Percentiles rank a stretch among this genome's conserved stretches.
phyloP scores from a whole-genome alignment of 352 stramenopile genomes.

The Globisporangium ultimum region DNA sequence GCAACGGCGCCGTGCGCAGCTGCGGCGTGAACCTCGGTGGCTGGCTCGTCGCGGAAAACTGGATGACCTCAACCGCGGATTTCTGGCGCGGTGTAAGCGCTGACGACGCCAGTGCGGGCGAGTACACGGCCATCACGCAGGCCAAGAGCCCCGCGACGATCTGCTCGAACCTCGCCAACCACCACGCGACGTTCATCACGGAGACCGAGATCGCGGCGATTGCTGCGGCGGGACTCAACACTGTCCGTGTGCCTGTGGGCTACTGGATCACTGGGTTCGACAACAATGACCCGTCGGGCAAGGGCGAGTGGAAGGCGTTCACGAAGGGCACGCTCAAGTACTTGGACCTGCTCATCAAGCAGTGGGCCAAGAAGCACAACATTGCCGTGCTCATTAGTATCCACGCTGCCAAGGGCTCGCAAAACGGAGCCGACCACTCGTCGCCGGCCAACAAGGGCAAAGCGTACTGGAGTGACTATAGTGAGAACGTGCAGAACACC shows the following conservation, averaged over 20 bases:
- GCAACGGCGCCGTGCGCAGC: conserved; percentile 36
- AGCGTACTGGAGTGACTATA: conserved; percentile 41
- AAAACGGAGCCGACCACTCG: conserved; percentile 75
- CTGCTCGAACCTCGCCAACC: conserved; percentile 38
- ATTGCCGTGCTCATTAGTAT: conserved; percentile 56
- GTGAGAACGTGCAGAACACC: conserved; percentile 63
- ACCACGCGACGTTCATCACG: conserved; percentile 67
- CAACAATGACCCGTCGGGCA: conserved; percentile 38
- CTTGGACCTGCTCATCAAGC: conserved; percentile 36
- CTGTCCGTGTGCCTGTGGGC: conserved; percentile 72
- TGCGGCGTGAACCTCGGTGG: conserved; percentile 73
- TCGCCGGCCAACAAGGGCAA: conserved; percentile 40
- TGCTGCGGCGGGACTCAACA: conserved; percentile 63
- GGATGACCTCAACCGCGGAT: conserved; percentile 63
- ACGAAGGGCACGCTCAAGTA: conserved; percentile 43
- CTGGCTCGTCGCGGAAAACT: conserved; percentile 78
- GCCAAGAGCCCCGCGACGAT: conserved; percentile 31
- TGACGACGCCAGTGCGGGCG: conserved; percentile 34
- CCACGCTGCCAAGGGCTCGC: conserved; percentile 65
- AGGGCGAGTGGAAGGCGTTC: conserved; percentile 46
- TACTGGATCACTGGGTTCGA: conserved; percentile 80
- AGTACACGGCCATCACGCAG: conserved; percentile 63
- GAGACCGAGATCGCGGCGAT: conserved; percentile 66
- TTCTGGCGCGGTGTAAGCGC: conserved; percentile 54
- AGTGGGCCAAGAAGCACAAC: conserved; percentile 49